A percentile compares a stretch with the other conserved stretches of the same genome.
phyloP scores from a whole-genome alignment of 768 basidiomycete genomes.

The Suillus tomentosus region DNA sequence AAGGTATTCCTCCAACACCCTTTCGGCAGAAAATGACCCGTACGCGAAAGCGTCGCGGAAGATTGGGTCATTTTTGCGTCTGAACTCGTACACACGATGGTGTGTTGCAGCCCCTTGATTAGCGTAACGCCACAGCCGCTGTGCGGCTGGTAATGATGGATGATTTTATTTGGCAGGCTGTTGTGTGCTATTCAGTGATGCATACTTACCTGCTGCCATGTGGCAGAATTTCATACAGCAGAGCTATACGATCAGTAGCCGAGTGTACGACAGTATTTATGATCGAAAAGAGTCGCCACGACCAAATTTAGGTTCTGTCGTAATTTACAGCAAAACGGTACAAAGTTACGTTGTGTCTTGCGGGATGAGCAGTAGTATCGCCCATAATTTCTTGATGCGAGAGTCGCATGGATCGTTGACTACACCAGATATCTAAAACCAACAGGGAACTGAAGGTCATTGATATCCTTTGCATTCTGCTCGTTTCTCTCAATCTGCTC shows the following conservation, averaged over 20 bases:
- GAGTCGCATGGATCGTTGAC: not conserved
- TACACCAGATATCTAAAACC: slow-evolving; percentile 10
- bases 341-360: not conserved
- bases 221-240: too few species aligned
- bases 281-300: not conserved
- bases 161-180: not conserved
- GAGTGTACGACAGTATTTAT: too few species aligned
- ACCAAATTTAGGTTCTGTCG: not conserved
- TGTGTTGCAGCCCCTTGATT: slow-evolving; percentile 22
- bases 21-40: too few species aligned
- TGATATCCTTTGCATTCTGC: not conserved
- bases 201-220: too few species aligned
- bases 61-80: slow-evolving; percentile 19
- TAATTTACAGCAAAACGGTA: not conserved
- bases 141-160: not conserved
- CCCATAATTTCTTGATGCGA: not conserved
- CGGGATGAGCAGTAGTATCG: not conserved
- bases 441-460: not conserved
- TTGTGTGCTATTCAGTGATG: not conserved
- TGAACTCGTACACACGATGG: not conserved
- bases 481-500: slow-evolving; percentile 38
- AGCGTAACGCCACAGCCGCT: slow-evolving; percentile 15
- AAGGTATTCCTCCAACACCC: too few species aligned
- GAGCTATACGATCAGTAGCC: too few species aligned
- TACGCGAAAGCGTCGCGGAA: slow-evolving; percentile 15